phyloP scores from a whole-genome alignment of 345 rosid species.

The Citrus inodora region DNA sequence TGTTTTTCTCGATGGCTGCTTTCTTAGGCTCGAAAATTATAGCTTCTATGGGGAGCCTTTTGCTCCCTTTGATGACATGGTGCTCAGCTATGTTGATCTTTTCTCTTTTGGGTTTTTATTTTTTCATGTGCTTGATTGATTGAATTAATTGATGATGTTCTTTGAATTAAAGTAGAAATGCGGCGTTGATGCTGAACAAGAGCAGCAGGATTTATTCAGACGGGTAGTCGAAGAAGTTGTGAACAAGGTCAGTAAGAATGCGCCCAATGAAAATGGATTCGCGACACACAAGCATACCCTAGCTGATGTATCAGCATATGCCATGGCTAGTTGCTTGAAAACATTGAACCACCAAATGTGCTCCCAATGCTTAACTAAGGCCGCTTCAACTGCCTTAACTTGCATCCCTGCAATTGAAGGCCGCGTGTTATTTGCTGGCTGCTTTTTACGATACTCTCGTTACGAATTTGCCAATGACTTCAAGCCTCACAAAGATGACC shows the following conservation, averaged over 20 bases:
- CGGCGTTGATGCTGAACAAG: slow-evolving; percentile 6
- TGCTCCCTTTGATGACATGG: slow-evolving; percentile 28
- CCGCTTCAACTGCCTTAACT: slow-evolving; percentile 21
- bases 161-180: slow-evolving; percentile 34
- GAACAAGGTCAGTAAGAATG: slow-evolving; percentile 9
- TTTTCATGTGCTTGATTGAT: background rate
- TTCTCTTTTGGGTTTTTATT: too few species aligned
- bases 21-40: slow-evolving; percentile 44
- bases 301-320: slow-evolving; percentile 25
- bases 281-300: background rate
- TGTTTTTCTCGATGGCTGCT: slow-evolving; percentile 50
- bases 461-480: slow-evolving; percentile 26
- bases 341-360: slow-evolving; percentile 35
- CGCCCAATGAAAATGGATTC: slow-evolving; percentile 34
- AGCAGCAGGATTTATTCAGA: slow-evolving; percentile 10
- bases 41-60: slow-evolving; percentile 34
- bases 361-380: slow-evolving; percentile 32
- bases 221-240: slow-evolving; percentile 26
- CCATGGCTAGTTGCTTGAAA: slow-evolving; percentile 42
- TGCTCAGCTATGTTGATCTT: background rate
- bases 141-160: background rate
- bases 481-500: background rate
- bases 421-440: slow-evolving; percentile 47
- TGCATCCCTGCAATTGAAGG: slow-evolving; percentile 45
- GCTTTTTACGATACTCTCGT: slow-evolving; percentile 47